phyloP scores from a whole-genome alignment of 2,329 filamentous ascomycete species.

The Neonectria faginata region DNA sequence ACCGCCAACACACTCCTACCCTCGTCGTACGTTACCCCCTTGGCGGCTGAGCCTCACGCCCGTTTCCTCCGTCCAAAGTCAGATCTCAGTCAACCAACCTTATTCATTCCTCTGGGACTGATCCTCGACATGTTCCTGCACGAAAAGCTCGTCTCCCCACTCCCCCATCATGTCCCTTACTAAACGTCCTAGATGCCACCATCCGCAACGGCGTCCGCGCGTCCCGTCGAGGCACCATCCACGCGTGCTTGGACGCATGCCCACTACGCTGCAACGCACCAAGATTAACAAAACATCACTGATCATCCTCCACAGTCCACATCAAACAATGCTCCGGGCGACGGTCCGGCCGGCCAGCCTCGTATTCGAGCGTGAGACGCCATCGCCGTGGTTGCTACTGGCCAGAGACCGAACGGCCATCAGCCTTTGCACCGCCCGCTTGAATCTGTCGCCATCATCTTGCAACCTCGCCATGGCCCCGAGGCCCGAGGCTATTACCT shows the following conservation, averaged over 20 bases:
- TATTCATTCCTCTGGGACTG: neutral
- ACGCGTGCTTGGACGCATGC: neutral
- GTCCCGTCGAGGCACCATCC: neutral
- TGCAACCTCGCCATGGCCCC: neutral
- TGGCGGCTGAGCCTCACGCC: neutral
- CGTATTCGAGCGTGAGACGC: neutral
- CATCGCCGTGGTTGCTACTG: neutral
- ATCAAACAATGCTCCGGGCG: no score
- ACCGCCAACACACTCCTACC: neutral
- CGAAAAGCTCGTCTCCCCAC: neutral
- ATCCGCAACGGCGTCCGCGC: neutral
- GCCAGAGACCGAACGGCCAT: no score
- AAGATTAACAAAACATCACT: neutral
- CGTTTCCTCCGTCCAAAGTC: neutral
- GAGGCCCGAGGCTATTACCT: neutral
- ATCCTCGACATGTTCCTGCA: no score
- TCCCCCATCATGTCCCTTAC: neutral
- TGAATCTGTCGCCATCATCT: neutral
- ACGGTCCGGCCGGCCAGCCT: neutral
- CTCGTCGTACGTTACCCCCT: conserved; percentile 1
- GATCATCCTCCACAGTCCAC: neutral
- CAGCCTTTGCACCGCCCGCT: no score
- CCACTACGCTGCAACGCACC: neutral
- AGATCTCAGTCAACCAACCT: neutral
- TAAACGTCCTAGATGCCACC: neutral